Evolutionary conservation across 2,329 filamentous ascomycete species (phyloP).

Genomic region (Epichloe aotearoae): DNA sequence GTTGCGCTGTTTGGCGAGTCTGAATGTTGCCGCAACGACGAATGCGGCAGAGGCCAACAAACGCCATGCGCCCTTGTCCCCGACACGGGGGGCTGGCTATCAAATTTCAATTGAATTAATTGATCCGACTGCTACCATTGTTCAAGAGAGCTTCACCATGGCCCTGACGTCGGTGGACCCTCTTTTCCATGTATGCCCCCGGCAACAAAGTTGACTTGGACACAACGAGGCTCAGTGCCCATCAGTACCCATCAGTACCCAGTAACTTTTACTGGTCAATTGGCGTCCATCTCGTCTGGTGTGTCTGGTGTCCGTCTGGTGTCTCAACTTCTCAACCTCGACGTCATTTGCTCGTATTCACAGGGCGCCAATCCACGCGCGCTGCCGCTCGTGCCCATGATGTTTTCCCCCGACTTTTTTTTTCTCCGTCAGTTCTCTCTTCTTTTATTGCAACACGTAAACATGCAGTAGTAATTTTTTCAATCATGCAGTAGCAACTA

Average conservation of each 20-base stretch:
- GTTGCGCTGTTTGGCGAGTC: too few species aligned
- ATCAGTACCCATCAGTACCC: neutral
- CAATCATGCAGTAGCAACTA: too few species aligned
- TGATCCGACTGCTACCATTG: too few species aligned
- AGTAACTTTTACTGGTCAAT: too few species aligned
- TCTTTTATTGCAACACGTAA: too few species aligned
- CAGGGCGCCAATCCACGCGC: neutral
- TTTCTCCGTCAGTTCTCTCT: neutral
- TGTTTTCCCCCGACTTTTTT: neutral
- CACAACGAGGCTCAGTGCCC: neutral
- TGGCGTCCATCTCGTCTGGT: too few species aligned
- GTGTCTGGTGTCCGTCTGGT: neutral
- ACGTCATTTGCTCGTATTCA: neutral
- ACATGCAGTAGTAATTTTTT: too few species aligned
- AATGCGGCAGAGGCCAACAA: too few species aligned
- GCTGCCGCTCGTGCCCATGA: neutral
- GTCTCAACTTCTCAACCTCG: neutral
- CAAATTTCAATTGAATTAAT: neutral
- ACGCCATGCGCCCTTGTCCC: neutral
- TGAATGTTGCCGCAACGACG: too few species aligned
- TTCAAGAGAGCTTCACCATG: too few species aligned
- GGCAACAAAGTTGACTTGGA: too few species aligned
- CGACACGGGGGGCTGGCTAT: neutral
- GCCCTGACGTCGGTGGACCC: neutral
- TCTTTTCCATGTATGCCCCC: neutral